Percentiles rank a stretch among this genome's conserved stretches.
Conservation (phyloP, 306 rosid species). For the Vigna radiata region DNA sequence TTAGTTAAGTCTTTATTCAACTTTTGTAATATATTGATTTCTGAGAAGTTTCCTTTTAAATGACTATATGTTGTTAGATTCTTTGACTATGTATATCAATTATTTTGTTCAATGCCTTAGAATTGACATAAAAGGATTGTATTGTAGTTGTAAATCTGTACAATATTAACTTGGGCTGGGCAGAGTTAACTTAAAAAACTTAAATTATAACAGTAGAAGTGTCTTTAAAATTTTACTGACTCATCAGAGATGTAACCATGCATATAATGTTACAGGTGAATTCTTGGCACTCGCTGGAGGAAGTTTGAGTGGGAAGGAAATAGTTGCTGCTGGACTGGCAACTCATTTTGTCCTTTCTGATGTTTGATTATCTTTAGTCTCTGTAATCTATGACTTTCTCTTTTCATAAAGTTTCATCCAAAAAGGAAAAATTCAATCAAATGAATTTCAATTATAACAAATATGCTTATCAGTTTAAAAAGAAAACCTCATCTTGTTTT, state of each 20-base stretch:
- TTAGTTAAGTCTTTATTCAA: no score
- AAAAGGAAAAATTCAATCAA: background rate
- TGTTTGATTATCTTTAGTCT: conserved; percentile 56
- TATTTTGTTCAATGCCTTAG: no score
- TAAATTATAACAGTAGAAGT: background rate
- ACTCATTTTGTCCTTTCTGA: conserved; percentile 89
- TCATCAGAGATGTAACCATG: background rate
- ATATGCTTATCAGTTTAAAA: background rate
- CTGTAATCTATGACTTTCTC: background rate
- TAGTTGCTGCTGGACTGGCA: conserved; percentile 81
- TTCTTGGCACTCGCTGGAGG: conserved; percentile 55
- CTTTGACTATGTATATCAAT: no score
- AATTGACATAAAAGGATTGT: no score
- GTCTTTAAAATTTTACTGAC: background rate
- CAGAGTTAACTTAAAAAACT: no score
- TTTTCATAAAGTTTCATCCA: background rate
- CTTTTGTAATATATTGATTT: no score
- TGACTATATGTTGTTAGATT: no score
- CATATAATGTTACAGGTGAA: conserved; percentile 67
- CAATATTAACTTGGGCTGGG: no score
- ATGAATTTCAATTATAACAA: background rate
- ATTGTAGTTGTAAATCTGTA: no score
- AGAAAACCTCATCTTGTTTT: background rate
- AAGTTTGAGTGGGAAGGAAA: conserved; percentile 79
- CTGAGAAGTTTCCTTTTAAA: no score